Base-by-base conservation (phyloP, 192 early-diverging fungal species). In the Ambispora gerdemannii region DNA sequence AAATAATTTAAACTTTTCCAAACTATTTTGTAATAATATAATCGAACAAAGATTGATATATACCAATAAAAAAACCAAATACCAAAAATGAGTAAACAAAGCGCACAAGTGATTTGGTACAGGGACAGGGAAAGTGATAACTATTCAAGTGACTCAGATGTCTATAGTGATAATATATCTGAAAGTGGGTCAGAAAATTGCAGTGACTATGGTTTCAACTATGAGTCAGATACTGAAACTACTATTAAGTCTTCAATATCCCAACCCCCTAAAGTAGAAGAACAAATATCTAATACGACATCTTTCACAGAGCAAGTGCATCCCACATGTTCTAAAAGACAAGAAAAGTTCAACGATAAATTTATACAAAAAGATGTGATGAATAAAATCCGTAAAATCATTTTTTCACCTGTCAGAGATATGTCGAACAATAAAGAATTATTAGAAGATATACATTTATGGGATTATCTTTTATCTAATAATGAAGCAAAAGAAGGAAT, bases 381-480 rank as follows among this genome's bases (percentile, higher is more conserved):
- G 24, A 55, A 55, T 55, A 55, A 25, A 55, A 55, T 55, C 53
- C 53, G 53, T 25, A 55, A 55, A 55, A 55, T 55, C 24, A 6
- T 20, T 6, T 55, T 22, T 11, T 55, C 53, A 11, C 53, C 53
- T 20, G n/a, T 20, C n/a, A 20, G n/a, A 55, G 53, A 55, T 55
- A 55, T 55, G n/a, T 55, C n/a, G 53, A 55, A 55, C 4, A 55
- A 55, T 60, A 60, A 60, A 60, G 58, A n/a, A 28, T 60, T 31
- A 28, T 60, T 60, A 60, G 58, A 60, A 28, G 25, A 60, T 60
- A 60, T 60, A 60, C 27, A 60, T 60, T 60, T 60, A 60, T 60
- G 58, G 58, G 58, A 60, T 60, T 60, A 60, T 28, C 27, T 60
- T n/a, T 60, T 60, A 60, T n/a, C 27, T 60, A 60, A 60, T 60